Base-by-base conservation (phyloP, 768 basidiomycete genomes). In the Zangia roseola region DNA sequence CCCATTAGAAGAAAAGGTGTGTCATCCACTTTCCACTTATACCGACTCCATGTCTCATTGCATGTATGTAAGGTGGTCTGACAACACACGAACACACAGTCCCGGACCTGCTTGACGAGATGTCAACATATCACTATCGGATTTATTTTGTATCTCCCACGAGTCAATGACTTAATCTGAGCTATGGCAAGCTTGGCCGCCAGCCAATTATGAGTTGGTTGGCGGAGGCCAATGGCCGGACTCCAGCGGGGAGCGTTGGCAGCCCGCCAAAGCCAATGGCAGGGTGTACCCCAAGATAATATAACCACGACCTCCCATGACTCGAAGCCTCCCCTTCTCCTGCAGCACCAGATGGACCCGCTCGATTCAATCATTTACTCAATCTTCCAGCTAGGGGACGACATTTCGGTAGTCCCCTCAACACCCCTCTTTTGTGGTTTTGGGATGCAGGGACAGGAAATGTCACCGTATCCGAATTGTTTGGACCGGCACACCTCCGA, bases 241-340 rank as follows among this genome's bases (percentile, higher is more conserved):
- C 37, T 17, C 34, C 2, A 13, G 24, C 38, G 50, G 43, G 17
- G 6, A 4, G n/a, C 4, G 3, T 14, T 56, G 54, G 59, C 42
- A 45, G 47, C 34, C 60, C 21, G 31, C 57, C 60, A 30, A 40
- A 31, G 21, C 47, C 30, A 43, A 47, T 33, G 44, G 30, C 47
- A 14, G 23, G 26, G 9, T 16, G 12, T 10, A n/a, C 16, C 5
- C 8, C 13, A 9, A 16, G 21, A 49, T 54, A 35, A 49, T 54
- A 35, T 41, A 60, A 44, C 17, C 0, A 10, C 12, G 5, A 14
- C 9, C 20, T 13, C 3, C 4, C 23, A 12, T 53, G 43, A 20
- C 10, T 50, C 16, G 9, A 12, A 1, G n/a, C n/a, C 8, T 5
- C 26, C 10, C 10, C 1, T 17, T 10, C n/a, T 17, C 13, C 30